Evolutionary conservation across 441 rosid species (phyloP).

Genomic region (Melastoma candidum): DNA sequence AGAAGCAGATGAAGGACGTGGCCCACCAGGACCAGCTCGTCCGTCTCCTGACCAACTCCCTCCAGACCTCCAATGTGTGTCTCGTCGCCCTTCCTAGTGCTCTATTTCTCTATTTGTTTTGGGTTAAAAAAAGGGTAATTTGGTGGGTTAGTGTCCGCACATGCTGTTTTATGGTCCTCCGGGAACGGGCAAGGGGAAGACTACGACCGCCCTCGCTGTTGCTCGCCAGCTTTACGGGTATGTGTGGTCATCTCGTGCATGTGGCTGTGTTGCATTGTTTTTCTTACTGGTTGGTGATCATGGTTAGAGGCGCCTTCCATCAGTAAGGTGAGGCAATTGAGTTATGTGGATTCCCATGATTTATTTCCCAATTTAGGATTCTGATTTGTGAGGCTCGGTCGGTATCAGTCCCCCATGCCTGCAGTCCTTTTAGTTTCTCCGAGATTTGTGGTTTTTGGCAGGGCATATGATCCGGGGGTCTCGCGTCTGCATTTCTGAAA

Average conservation of each 20-base stretch:
- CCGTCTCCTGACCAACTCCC: conserved; percentile 90
- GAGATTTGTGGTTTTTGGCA: no score
- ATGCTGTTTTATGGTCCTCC: conserved; percentile 97
- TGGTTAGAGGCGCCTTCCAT: neutral
- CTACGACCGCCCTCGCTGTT: conserved; percentile 90
- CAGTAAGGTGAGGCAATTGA: neutral
- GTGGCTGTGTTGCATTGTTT: neutral
- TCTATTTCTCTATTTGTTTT: neutral
- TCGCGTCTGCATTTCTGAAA: no score
- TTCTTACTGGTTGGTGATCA: neutral
- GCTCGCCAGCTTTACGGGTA: conserved; percentile 92
- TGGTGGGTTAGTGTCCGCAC: conserved; percentile 65
- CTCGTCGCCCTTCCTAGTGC: neutral
- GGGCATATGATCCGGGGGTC: no score
- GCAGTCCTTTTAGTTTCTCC: no score
- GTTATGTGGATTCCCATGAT: no score
- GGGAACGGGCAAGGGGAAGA: conserved; percentile 63
- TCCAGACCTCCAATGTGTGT: conserved; percentile 60
- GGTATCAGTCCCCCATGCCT: no score
- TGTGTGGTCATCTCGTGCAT: neutral
- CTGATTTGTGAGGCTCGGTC: no score
- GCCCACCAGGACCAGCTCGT: conserved; percentile 98
- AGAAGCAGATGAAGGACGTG: conserved; percentile 86
- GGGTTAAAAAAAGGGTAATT: no score
- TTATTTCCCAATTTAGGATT: no score